These are phyloP conservation scores for Candida ascalaphidarum DNA, from an alignment of 805 yeast species.

Conservation along the genomic window DNA sequence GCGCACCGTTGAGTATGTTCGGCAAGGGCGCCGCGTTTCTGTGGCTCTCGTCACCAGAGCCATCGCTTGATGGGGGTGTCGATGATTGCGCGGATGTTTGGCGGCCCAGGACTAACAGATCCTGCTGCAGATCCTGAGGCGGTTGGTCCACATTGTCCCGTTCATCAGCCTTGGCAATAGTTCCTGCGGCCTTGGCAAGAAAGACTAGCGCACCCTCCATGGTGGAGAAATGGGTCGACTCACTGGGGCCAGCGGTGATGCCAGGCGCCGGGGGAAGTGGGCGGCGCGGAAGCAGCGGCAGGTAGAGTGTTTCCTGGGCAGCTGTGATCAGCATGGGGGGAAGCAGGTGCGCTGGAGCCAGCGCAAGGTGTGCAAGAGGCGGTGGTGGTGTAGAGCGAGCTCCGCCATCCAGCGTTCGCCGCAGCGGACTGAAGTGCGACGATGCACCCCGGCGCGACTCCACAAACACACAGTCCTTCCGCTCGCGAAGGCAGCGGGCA, in stretches of 20 bases:
- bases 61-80: not conserved
- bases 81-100: not conserved
- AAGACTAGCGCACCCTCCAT: conserved; percentile 60
- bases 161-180: conserved; percentile 61
- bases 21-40: not conserved
- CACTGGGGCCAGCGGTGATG: too few species aligned
- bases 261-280: too few species aligned
- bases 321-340: too few species aligned
- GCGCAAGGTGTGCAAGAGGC: too few species aligned
- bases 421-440: too few species aligned
- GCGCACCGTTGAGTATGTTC: conserved; percentile 10
- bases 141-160: conserved; percentile 52
- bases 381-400: too few species aligned
- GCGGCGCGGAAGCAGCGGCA: too few species aligned
- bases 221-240: conserved; percentile 23
- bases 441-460: conserved; percentile 26
- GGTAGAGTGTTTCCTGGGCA: not conserved
- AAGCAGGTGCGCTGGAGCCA: too few species aligned
- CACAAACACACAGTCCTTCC: conserved; percentile 68
- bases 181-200: conserved; percentile 73
- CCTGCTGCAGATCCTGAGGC: conserved; percentile 32
- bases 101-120: too few species aligned
- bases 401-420: too few species aligned
- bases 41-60: not conserved
- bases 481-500: conserved; percentile 73